phyloP scores from a whole-genome alignment of 1,139 yeast genomes.

The Sugiyamaella sp. region DNA sequence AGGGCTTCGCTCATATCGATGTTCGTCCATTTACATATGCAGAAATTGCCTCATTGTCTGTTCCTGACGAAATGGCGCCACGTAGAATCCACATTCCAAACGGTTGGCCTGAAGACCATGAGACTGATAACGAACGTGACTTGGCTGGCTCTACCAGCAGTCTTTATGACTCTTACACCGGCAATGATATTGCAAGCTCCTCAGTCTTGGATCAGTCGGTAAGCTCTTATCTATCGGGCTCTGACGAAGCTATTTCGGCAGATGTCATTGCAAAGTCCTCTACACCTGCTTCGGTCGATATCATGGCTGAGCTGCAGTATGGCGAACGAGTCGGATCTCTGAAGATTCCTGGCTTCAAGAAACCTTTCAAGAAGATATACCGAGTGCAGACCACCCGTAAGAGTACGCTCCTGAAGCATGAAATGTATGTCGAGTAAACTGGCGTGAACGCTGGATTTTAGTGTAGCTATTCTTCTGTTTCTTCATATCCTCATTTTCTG shows the following conservation, averaged over 20 bases:
- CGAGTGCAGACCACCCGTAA: not conserved
- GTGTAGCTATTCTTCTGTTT: not conserved
- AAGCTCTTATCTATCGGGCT: not conserved
- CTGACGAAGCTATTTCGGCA: too few relatives aligned
- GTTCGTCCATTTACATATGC: conserved; percentile 54
- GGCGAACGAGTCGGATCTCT: conserved; percentile 14
- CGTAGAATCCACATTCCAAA: conserved; percentile 10
- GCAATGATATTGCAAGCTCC: not conserved
- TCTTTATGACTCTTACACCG: conserved; percentile 1
- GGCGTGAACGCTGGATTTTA: too few relatives aligned
- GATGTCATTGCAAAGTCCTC: too few relatives aligned
- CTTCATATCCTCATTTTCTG: not conserved
- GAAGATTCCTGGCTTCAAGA: conserved; percentile 16
- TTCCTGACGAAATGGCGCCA: conserved; percentile 1
- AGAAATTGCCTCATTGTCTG: conserved; percentile 47
- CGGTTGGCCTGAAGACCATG: conserved; percentile 18
- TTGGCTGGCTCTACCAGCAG: conserved; percentile 3
- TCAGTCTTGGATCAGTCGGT: not conserved
- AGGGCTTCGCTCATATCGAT: conserved; percentile 51
- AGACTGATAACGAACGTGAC: conserved; percentile 14
- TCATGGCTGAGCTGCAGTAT: conserved; percentile 14
- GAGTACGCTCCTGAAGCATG: not conserved
- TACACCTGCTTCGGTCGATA: not conserved
- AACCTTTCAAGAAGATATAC: conserved; percentile 3
- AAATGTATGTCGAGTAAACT: not conserved